phyloP scores from a whole-genome alignment of 1,139 yeast species.

The Diutina sp. region DNA sequence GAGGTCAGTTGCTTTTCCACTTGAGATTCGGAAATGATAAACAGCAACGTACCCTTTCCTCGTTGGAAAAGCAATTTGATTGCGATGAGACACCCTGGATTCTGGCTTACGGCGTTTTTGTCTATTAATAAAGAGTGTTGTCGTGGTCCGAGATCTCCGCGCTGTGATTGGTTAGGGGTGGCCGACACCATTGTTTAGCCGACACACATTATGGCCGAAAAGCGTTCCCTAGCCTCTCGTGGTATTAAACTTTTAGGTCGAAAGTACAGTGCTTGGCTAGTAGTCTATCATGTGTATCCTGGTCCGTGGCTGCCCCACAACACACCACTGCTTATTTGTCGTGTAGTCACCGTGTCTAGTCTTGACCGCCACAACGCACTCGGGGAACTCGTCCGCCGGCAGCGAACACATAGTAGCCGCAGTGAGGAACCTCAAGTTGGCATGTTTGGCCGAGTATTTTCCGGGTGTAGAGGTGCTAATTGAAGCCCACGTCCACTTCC shows the following conservation, averaged over 20 bases:
- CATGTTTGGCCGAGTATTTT: not conserved
- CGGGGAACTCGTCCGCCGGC: not conserved
- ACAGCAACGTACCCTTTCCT: not conserved
- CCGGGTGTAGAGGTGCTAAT: not conserved
- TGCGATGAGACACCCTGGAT: not conserved
- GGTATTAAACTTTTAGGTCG: not conserved
- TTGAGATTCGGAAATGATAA: not conserved
- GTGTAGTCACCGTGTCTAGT: not conserved
- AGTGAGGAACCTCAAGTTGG: not conserved
- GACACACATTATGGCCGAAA: not conserved
- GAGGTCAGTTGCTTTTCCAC: not conserved
- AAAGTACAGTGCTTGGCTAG: not conserved
- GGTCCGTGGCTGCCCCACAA: not conserved
- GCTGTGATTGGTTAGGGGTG: not conserved
- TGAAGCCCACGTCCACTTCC: not conserved
- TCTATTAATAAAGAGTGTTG: not conserved
- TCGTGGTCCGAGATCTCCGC: not conserved
- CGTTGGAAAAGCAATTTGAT: not conserved
- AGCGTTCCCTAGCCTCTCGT: not conserved
- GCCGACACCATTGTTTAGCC: not conserved
- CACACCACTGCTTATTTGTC: conserved; percentile 2
- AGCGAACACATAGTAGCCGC: not conserved
- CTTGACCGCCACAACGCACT: not conserved
- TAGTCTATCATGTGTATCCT: not conserved
- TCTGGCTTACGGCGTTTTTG: not conserved